Percentiles rank a stretch among this genome's conserved stretches.
Evolutionary conservation across 2,329 filamentous ascomycete species (phyloP).

Genomic region (Leptographium wingfieldii): DNA sequence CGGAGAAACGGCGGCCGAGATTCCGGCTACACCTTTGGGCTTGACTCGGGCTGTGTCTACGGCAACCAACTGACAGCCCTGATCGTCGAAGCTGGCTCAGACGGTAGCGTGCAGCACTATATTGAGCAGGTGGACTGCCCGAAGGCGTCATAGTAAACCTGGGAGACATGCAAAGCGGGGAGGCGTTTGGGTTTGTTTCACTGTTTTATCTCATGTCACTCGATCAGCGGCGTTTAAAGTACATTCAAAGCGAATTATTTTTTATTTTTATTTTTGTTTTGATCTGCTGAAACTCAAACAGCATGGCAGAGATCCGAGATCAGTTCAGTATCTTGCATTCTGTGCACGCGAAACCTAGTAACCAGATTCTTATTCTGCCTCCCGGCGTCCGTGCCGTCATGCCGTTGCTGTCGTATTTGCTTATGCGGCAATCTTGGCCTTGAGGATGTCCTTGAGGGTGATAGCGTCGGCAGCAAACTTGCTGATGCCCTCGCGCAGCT

Average conservation of each 20-base stretch:
- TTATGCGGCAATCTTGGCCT: slow-evolving; percentile 56
- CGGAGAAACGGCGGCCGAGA: slow-evolving; percentile 6
- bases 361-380: no score
- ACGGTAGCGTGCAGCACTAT: slow-evolving; percentile 21
- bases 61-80: slow-evolving; percentile 67
- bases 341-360: background rate
- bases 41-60: slow-evolving; percentile 73
- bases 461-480: slow-evolving; percentile 96
- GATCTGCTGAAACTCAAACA: background rate
- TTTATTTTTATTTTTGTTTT: background rate
- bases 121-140: slow-evolving; percentile 30
- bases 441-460: slow-evolving; percentile 85
- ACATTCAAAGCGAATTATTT: no score
- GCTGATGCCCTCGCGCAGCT: slow-evolving; percentile 98
- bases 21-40: slow-evolving; percentile 61
- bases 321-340: background rate
- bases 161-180: background rate
- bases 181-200: no score
- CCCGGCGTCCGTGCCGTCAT: background rate
- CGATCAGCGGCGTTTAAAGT: no score
- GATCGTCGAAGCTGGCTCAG: slow-evolving; percentile 46
- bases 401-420: background rate
- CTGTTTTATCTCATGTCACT: no score
- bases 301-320: background rate
- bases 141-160: background rate